Evolutionary conservation across 192 early-diverging fungal species (phyloP).

Genomic region (Thamnidium elegans): DNA sequence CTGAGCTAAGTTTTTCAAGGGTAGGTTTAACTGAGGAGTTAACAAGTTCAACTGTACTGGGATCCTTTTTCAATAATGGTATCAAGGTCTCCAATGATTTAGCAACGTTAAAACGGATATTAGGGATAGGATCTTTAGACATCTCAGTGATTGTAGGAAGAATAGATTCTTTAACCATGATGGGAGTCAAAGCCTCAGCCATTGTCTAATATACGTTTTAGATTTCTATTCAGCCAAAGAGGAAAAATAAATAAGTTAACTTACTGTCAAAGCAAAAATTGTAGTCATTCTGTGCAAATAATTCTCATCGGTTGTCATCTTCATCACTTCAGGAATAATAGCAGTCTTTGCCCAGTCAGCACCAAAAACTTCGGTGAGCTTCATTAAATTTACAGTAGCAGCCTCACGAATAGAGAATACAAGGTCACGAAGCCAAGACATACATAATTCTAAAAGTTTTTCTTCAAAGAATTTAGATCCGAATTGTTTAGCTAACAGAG

Average conservation of each 20-base stretch:
- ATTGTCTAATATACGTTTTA: slow-evolving; percentile 61
- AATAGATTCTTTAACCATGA: slow-evolving; percentile 86
- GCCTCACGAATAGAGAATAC: slow-evolving; percentile 98
- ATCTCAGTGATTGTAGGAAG: slow-evolving; percentile 84
- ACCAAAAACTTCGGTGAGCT: slow-evolving; percentile 98
- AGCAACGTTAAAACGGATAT: slow-evolving; percentile 99
- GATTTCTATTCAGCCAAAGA: neutral
- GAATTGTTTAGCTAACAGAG: slow-evolving; percentile 92
- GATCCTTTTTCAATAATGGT: slow-evolving; percentile 66
- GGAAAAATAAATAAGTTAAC: slow-evolving; percentile 17
- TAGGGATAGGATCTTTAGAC: slow-evolving; percentile 93
- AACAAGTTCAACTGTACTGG: slow-evolving; percentile 60
- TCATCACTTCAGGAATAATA: slow-evolving; percentile 93
- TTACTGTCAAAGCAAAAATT: slow-evolving; percentile 90
- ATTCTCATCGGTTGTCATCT: slow-evolving; percentile 82
- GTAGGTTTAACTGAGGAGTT: slow-evolving; percentile 75
- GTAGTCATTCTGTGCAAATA: slow-evolving; percentile 99
- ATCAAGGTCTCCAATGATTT: slow-evolving; percentile 89
- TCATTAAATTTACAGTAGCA: slow-evolving; percentile 89
- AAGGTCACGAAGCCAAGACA: slow-evolving; percentile 97
- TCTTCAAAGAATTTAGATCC: slow-evolving; percentile 97
- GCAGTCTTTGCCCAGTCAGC: slow-evolving; percentile 94
- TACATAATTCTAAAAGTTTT: slow-evolving; percentile 89
- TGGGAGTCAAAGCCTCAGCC: slow-evolving; percentile 78
- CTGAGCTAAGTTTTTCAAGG: slow-evolving; percentile 80